Evolutionary conservation across 169 alveolate genomes (phyloP).

Genomic region (Cryptosporidium tyzzeri): DNA sequence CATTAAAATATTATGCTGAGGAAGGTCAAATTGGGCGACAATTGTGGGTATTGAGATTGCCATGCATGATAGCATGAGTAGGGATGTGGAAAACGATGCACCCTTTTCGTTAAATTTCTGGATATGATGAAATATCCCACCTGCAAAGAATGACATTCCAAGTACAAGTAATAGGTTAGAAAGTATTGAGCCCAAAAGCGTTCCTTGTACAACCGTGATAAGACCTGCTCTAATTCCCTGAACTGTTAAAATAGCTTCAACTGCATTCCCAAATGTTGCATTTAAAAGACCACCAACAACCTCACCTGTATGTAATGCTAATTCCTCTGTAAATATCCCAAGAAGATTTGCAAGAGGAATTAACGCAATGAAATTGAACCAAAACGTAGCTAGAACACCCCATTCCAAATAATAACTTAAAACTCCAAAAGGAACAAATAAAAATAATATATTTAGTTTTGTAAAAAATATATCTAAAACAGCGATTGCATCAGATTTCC

Average conservation of each 20-base stretch:
- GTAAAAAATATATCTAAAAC: constrained; percentile 71
- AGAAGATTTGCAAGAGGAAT: constrained; percentile 88
- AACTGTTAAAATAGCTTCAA: constrained; percentile 89
- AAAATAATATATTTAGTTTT: constrained; percentile 77
- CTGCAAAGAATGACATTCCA: constrained; percentile 90
- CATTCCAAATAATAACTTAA: constrained; percentile 78
- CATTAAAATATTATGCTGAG: constrained; percentile 78
- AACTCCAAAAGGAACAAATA: constrained; percentile 83
- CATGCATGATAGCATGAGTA: constrained; percentile 85
- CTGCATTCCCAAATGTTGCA: constrained; percentile 92
- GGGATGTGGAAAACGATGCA: constrained; percentile 86
- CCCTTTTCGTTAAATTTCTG: constrained; percentile 89
- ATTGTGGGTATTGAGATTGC: constrained; percentile 87
- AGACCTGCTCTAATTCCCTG: constrained; percentile 85
- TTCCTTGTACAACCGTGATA: constrained; percentile 89
- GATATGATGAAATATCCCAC: constrained; percentile 87
- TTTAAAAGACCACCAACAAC: constrained; percentile 88
- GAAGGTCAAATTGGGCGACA: constrained; percentile 66
- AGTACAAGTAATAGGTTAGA: constrained; percentile 87
- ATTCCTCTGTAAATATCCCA: constrained; percentile 88
- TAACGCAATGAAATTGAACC: constrained; percentile 85
- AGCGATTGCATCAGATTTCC: constrained; percentile 78
- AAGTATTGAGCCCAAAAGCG: constrained; percentile 87
- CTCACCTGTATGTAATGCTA: constrained; percentile 88
- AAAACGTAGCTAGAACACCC: constrained; percentile 80